Evolutionary conservation across 345 rosid species (phyloP).

Genomic region (Populus euphratica): DNA sequence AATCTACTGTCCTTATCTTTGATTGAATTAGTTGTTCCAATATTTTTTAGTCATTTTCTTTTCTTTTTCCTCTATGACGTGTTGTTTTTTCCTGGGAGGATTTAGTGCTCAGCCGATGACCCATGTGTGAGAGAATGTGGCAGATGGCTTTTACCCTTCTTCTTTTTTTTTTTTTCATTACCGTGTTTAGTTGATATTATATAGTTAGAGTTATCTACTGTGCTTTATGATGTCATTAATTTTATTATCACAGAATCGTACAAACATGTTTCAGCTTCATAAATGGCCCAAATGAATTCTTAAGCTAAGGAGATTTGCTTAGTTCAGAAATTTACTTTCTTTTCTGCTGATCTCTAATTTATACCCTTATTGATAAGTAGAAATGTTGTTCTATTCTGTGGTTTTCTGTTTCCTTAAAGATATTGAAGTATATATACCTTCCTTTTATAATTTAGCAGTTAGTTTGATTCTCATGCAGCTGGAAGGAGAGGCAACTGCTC

Average conservation of each 20-base stretch:
- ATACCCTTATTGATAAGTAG: not conserved
- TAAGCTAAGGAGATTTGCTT: not conserved
- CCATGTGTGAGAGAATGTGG: not conserved
- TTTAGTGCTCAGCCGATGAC: not conserved
- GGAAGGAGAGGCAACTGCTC: constrained; percentile 94
- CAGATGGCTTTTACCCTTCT: not conserved
- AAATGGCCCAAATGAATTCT: not conserved
- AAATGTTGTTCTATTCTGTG: not conserved
- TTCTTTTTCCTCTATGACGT: not conserved
- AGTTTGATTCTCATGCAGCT: constrained; percentile 47
- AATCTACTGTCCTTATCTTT: not conserved
- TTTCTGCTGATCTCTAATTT: not conserved
- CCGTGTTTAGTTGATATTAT: not conserved
- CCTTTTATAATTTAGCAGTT: constrained; percentile 12
- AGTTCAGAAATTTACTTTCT: not conserved
- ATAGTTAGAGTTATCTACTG: not conserved
- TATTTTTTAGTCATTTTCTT: not conserved
- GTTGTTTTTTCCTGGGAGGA: not conserved
- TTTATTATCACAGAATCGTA: not conserved
- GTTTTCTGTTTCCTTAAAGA: not conserved
- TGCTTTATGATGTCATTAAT: not conserved
- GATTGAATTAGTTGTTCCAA: not conserved
- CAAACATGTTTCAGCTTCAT: not conserved
- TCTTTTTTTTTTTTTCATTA: not conserved
- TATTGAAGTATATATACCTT: not conserved